Conservation (phyloP, 1,139 yeast genomes). For the Geotrichum macrosporum region DNA sequence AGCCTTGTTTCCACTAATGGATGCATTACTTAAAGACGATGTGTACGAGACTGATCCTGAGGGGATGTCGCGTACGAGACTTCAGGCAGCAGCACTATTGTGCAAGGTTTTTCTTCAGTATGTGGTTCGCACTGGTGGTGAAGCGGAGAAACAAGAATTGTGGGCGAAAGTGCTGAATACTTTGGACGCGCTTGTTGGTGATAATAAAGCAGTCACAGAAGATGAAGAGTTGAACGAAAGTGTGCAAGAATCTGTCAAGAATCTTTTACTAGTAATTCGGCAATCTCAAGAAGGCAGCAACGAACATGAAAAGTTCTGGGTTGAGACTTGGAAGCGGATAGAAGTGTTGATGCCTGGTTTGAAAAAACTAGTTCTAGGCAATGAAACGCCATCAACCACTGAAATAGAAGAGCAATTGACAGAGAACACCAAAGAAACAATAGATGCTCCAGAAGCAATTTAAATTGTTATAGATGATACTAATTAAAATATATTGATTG, state of each 20-base stretch:
- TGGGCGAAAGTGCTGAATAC: conserved; percentile 48
- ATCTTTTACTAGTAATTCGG: conserved; percentile 45
- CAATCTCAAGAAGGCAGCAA: conserved; percentile 15
- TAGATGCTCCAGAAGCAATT: too few species aligned
- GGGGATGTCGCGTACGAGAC: conserved; percentile 63
- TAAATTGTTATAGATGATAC: too few species aligned
- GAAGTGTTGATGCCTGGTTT: conserved; percentile 47
- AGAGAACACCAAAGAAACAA: too few species aligned
- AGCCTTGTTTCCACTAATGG: conserved; percentile 70
- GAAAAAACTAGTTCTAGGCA: too few species aligned
- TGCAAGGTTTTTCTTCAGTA: conserved; percentile 71
- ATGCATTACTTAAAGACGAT: conserved; percentile 62
- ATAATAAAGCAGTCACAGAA: conserved; percentile 24
- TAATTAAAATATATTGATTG: too few species aligned
- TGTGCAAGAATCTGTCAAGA: conserved; percentile 60
- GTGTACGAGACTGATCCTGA: conserved; percentile 58
- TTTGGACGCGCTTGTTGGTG: conserved; percentile 45
- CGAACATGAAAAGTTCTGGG: conserved; percentile 42
- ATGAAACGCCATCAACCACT: too few species aligned
- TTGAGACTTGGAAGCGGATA: conserved; percentile 45
- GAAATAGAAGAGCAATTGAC: too few species aligned
- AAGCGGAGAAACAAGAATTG: conserved; percentile 35
- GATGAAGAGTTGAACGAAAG: conserved; percentile 46
- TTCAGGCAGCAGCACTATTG: conserved; percentile 60
- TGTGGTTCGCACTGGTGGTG: conserved; percentile 41